phyloP scores from a whole-genome alignment of 2,329 filamentous ascomycete species.

The Scedosporium aurantiacum region DNA sequence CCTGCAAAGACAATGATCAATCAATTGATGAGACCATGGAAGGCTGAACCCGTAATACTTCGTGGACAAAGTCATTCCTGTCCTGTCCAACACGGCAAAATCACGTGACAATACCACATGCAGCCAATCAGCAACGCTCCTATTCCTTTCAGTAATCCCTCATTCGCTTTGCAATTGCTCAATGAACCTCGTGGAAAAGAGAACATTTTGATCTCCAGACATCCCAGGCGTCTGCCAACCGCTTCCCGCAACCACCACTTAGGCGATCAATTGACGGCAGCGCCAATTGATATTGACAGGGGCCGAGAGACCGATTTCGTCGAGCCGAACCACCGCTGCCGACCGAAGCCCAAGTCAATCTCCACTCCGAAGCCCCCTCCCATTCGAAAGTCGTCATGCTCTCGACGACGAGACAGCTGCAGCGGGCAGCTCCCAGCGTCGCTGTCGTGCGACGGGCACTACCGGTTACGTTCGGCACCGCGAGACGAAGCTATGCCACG shows the following conservation, averaged over 20 bases:
- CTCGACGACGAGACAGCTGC: constrained; percentile 9
- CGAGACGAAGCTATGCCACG: constrained; percentile 43
- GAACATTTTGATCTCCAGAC: background rate
- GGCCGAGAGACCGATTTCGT: background rate
- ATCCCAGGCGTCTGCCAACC: background rate
- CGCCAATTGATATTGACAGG: constrained; percentile 4
- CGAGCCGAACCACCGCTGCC: background rate
- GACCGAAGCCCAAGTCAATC: background rate
- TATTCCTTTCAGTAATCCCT: constrained; percentile 6
- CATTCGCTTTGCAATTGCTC: background rate
- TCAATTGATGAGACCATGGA: no score
- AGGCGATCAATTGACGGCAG: background rate
- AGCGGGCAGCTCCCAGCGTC: constrained; percentile 4
- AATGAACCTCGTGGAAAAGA: background rate
- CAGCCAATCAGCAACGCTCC: background rate
- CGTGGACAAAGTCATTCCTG: no score
- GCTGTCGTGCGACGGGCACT: background rate
- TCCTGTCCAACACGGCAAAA: background rate
- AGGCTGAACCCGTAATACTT: no score
- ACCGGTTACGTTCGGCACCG: constrained; percentile 14
- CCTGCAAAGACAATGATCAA: no score
- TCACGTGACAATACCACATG: background rate
- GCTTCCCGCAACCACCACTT: background rate
- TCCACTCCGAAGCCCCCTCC: background rate
- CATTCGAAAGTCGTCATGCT: constrained; percentile 12